phyloP scores from a whole-genome alignment of 2,329 filamentous ascomycete genomes.

The Orbilia oligospora region DNA sequence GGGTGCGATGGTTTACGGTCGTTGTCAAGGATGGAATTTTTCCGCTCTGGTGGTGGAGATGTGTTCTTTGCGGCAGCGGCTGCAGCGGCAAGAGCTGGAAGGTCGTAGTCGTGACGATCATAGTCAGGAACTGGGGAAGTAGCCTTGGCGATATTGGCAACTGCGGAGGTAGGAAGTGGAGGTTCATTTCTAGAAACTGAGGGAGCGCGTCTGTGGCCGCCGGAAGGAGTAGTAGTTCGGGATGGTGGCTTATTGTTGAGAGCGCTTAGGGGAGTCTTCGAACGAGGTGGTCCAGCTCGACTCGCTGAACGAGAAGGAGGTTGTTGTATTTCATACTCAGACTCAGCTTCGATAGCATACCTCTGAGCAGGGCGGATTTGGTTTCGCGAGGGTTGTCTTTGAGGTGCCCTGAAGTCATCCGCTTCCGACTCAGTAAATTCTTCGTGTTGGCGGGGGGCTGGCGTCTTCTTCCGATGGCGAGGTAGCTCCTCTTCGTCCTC shows the following conservation, averaged over 20 bases:
- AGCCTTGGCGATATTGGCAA: constrained; percentile 42
- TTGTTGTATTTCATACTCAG: constrained; percentile 39
- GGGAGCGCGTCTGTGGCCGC: constrained; percentile 40
- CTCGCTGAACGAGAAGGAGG: constrained; percentile 42
- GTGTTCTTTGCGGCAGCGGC: constrained; percentile 43
- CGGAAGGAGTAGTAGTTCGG: constrained; percentile 52
- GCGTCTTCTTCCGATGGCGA: constrained; percentile 42
- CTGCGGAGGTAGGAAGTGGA: constrained; percentile 28
- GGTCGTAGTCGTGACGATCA: constrained; percentile 59
- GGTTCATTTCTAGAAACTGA: constrained; percentile 43
- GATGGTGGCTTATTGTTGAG: constrained; percentile 43
- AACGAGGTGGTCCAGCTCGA: constrained; percentile 29
- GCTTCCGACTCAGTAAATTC: constrained; percentile 57
- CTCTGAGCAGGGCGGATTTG: constrained; percentile 38
- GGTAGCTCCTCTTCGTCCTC: constrained; percentile 42
- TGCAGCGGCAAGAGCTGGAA: constrained; percentile 52
- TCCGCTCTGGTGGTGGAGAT: constrained; percentile 40
- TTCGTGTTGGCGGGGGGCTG: constrained; percentile 49
- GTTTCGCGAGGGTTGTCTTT: constrained; percentile 53
- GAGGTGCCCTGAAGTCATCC: constrained; percentile 52
- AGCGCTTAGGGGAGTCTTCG: constrained; percentile 45
- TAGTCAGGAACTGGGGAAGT: constrained; percentile 56
- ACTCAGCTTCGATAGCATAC: constrained; percentile 50
- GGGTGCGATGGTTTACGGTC: constrained; percentile 56
- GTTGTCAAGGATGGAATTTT: constrained; percentile 45